Percentiles rank a stretch among this genome's conserved stretches.
Conservation (phyloP, 768 basidiomycete species). For the Cystofilobasidium bisporidii region DNA sequence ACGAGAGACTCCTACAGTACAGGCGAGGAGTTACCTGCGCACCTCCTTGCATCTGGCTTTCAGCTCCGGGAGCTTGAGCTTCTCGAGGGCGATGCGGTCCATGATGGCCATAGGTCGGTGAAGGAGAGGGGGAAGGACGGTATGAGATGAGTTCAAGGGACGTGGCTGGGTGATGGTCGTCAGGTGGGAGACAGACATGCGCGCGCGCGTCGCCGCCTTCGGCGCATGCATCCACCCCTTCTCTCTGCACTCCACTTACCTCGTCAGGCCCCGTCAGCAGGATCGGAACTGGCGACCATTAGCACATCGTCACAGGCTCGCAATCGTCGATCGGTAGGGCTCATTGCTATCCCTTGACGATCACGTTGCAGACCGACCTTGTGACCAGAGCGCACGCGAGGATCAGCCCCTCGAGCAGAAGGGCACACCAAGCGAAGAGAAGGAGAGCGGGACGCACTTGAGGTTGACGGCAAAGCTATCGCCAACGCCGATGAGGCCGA, state of each 20-base stretch:
- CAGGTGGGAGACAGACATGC: no score
- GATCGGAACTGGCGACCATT: no score
- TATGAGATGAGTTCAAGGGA: not conserved
- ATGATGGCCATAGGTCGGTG: not conserved
- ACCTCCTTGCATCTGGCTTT: conserved; percentile 21
- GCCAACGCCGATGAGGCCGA: conserved; percentile 66
- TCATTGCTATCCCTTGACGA: conserved; percentile 11
- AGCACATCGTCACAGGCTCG: no score
- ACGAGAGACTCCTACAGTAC: not conserved
- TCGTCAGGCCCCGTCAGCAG: no score
- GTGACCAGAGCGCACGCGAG: no score
- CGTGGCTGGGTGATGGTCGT: no score
- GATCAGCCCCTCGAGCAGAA: not conserved
- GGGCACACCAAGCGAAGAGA: not conserved
- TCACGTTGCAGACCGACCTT: conserved; percentile 24
- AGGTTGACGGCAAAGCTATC: conserved; percentile 63
- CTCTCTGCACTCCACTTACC: no score
- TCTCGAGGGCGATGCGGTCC: conserved; percentile 8
- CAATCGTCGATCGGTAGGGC: no score
- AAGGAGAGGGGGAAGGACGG: not conserved
- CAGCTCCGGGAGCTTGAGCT: conserved; percentile 9
- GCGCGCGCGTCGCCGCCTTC: no score
- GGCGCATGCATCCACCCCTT: not conserved
- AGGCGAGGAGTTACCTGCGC: not conserved
- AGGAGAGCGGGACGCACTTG: conserved; percentile 47